Evolutionary conservation across 1,139 yeast genomes (phyloP), one percentile per base, ranked within the genome.

Genomic region (Geotrichum fermentans): DNA sequence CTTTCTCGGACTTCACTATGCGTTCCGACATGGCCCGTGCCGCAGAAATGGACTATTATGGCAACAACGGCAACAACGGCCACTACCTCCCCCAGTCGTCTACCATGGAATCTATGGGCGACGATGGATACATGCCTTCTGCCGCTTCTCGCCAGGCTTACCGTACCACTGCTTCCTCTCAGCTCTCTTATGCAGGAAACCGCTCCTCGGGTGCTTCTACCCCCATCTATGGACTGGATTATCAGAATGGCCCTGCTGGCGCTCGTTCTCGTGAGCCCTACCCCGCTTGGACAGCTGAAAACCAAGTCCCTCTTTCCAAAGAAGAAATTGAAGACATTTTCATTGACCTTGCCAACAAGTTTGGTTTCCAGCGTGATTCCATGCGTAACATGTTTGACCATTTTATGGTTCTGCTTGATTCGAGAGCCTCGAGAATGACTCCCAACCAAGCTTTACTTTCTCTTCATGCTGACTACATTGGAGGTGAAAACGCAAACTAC

Each of bases 381-480:
- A 88, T 88, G 92, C 81, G 95, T 72, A 94, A 94, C 71, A 86
- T 90, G 87, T 92, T 82, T 70, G 98, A 94, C 66, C 94, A 88
- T 69, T 83, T 92, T 68, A 85, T 94, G 97, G 80, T 87, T 26
- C 75, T 90, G 61, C 77, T 94, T 64, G 98, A 94, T 66, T 92
- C 98, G 8, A 81, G 97, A 67, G 79, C 97, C 10, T 88, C 97
- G 47, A 83, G 98, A 71, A 88, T 90, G 96, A 82, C 97, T 17
- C 97, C 98, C 22, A 85, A 88, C 55, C 96, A 88, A 68, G 98
- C 98, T 22, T 74, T 94, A 60, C 75, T 89, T 55, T 82, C 95
- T 45, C 77, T 94, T 58, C 99, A 94, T 65, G 95, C 97, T 40
- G 98, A 94, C 67, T 94, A 92, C 72, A 90, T 92, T 62, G 97